Base-by-base conservation (phyloP, 1,284 basidiomycete genomes). In the Moesziomyces aphidis region DNA sequence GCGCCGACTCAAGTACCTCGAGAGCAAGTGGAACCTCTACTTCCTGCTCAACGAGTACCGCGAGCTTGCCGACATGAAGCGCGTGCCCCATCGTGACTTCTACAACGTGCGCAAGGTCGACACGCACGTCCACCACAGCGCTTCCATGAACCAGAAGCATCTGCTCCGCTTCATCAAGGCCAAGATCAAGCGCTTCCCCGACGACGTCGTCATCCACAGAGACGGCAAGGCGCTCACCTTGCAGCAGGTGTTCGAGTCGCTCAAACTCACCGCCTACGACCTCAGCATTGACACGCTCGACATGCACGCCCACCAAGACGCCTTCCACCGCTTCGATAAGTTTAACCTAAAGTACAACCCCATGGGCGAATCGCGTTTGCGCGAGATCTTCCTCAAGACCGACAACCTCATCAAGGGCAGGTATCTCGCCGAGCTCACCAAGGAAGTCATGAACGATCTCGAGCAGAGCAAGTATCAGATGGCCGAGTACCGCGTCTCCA, bases 131-230 rank as follows among this genome's bases (percentile, higher is more conserved):
- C 97, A 99, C 83, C 94, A 99, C 85, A 97, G 95, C 11, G 97
- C 95, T 58, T 92, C 93, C 85, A 98, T 99, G 96, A 99, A 99
- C 85, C 97, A 99, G 85, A 99, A 99, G 86, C 97, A 99, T 86
- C 87, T 99, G n/a, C 87, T 99, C 24, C 94, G 97, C 6, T 99
- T 99, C 87, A 99, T 99, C 88, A 99, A 99, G 86, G 91, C 91
- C 48, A 98, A 99, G 86, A 94, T 95, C 91, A 94, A 93, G 86
- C 89, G 90, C 26, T 90, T 87, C 79, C 90, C 93, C 2, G 81
- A 94, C 52, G 97, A 99, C 83, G 89, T 94, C 28, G 97, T 99
- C 50, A 98, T 97, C 63, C 93, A 93, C 86, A 91, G 96, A 74
- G 97, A 99, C 81, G 94, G 92, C 21, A 90, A 91, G 45, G 90